Conservation (phyloP, 2,329 filamentous ascomycete genomes). For the Thelonectria rubi region DNA sequence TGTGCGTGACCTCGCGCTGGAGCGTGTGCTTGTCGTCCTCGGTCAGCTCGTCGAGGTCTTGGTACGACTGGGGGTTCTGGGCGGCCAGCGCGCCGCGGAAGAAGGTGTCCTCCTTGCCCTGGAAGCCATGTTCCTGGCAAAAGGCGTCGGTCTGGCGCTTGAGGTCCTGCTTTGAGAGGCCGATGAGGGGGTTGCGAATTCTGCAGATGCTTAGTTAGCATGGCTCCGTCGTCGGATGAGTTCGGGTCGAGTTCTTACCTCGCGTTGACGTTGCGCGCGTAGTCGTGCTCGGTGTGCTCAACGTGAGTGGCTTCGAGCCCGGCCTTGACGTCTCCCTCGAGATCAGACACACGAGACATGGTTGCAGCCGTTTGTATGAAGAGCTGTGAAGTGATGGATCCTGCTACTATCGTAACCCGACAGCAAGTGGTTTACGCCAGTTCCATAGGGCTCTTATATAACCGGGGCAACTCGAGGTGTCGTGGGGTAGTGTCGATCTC, state of each 20-base stretch:
- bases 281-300: slow-evolving; percentile 38
- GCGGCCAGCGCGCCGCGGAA: slow-evolving; percentile 43
- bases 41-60: slow-evolving; percentile 36
- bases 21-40: slow-evolving; percentile 39
- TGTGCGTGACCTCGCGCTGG: slow-evolving; percentile 40
- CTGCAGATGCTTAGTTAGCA: slow-evolving; percentile 26
- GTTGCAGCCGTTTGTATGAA: background rate
- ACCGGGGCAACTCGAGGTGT: background rate
- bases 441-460: slow-evolving; percentile 8
- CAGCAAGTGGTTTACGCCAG: background rate
- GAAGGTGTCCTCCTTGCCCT: slow-evolving; percentile 41
- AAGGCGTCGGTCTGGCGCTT: slow-evolving; percentile 36
- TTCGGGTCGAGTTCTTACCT: slow-evolving; percentile 34
- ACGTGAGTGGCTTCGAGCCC: slow-evolving; percentile 16
- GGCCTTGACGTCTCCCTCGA: slow-evolving; percentile 37
- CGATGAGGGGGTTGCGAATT: slow-evolving; percentile 42
- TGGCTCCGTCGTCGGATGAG: background rate
- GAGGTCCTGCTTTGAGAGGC: slow-evolving; percentile 37
- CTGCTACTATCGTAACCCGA: background rate
- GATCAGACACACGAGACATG: slow-evolving; percentile 25
- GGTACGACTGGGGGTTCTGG: slow-evolving; percentile 36
- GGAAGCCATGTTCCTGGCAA: slow-evolving; percentile 41
- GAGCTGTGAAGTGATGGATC: too few species aligned
- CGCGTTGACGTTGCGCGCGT: slow-evolving; percentile 45
- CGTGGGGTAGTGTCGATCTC: slow-evolving; percentile 5